Evolutionary conservation across 495 filamentous ascomycete species (phyloP).

Genomic region (Aspergillus egyptiacus): DNA sequence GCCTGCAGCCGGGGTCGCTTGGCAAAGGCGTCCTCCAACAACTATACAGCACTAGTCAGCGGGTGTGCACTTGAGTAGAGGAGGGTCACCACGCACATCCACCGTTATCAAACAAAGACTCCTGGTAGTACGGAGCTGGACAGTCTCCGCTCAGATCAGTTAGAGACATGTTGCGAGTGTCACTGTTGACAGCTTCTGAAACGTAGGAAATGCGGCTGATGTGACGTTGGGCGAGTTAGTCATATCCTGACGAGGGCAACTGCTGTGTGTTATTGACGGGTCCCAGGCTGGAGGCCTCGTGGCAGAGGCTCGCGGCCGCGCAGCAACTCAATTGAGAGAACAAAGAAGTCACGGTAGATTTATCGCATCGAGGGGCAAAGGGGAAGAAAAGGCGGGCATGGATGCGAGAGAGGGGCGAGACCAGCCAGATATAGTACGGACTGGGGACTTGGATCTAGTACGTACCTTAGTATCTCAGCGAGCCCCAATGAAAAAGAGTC

Average conservation of each 20-base stretch:
- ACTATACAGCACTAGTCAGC: constrained; percentile 41
- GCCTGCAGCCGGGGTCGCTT: constrained; percentile 41
- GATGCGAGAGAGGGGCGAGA: constrained; percentile 10
- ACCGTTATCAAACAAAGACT: constrained; percentile 51
- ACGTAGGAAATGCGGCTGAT: constrained; percentile 8
- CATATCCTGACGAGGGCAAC: constrained; percentile 13
- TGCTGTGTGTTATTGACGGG: neutral
- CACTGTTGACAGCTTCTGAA: constrained; percentile 3
- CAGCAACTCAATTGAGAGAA: constrained; percentile 12
- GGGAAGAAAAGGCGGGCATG: constrained; percentile 5
- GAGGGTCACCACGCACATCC: constrained; percentile 51
- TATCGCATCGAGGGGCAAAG: constrained; percentile 9
- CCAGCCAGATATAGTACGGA: constrained; percentile 19
- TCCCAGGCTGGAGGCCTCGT: constrained; percentile 13
- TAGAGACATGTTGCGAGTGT: constrained; percentile 23
- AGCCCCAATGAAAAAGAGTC: constrained; percentile 12
- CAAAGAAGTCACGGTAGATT: constrained; percentile 1
- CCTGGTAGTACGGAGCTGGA: constrained; percentile 59
- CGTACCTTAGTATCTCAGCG: neutral
- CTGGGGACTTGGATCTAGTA: too few species aligned
- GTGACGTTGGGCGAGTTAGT: constrained; percentile 5
- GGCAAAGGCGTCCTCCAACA: constrained; percentile 59
- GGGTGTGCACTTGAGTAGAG: neutral
- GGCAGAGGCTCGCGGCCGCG: constrained; percentile 19
- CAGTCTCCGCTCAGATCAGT: constrained; percentile 44